Evolutionary conservation across 805 yeast species (phyloP), one percentile per base, ranked within the genome.

Genomic region (Cyberlindnera petersonii): DNA sequence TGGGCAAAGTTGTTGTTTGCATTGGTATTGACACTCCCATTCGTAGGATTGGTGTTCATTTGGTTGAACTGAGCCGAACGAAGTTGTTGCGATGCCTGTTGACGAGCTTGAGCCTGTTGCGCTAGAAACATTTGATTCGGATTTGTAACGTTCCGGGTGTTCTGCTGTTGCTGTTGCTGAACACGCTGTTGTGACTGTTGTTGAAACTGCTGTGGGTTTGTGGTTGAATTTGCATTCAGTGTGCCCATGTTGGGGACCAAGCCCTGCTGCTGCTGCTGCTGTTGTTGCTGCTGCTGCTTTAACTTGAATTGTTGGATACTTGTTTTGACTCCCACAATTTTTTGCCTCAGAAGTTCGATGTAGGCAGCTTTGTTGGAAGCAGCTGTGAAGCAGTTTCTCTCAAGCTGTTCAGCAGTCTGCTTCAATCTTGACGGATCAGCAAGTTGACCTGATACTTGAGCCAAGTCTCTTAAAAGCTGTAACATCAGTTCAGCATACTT

Each of bases 371-470:
- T 75, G 16, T 75, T 65, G 9, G 69, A 68, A 10, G 86, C 69
- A 40, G 77, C 77, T 40, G 71, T 68, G 55, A 71, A 82, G 18
- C 86, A 74, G 49, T 70, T 76, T 42, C 77, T 74, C 55, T 83
- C 93, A 49, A 79, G 82, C 52, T 82, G 86, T 50, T 77, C 82
- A 4, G 88, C 87, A 49, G 78, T 66, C 4, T 69, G 60, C 50
- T 70, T 72, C 49, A 74, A 63, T 48, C 68, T 72, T 35, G 63
- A 66, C 18, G 63, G 51, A 26, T 67, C 69, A 9, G 52, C 37
- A 9, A 37, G 43, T 27, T 46, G 37, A 28, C 39, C 46, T 4
- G 57, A 42, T 5, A 46, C 33, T 6, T 38, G 14, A 0, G 58
- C 48, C 16, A 53, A 37, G 29, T 56, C 60, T 24, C 49, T 50